Evolutionary conservation across 2,329 filamentous ascomycete genomes (phyloP).

Genomic region (Mycogone perniciosa): DNA sequence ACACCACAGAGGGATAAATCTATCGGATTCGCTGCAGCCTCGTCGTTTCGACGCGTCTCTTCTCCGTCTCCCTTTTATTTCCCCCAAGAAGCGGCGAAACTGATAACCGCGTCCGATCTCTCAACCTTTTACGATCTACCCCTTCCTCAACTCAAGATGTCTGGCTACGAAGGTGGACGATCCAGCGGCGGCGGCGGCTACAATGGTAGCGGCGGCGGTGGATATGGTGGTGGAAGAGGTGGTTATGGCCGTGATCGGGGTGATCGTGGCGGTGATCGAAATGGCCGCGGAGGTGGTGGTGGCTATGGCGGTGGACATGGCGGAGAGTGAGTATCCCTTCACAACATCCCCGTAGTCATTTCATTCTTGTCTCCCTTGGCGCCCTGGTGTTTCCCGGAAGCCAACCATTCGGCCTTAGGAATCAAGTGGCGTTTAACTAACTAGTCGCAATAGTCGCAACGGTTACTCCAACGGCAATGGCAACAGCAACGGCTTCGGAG

Average conservation of each 20-base stretch:
- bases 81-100: not conserved
- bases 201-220: conserved; percentile 26
- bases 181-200: conserved; percentile 29
- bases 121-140: conserved; percentile 3
- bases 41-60: conserved; percentile 4
- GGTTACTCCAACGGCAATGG: conserved; percentile 37
- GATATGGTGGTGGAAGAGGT: conserved; percentile 25
- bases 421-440: conserved; percentile 26
- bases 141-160: conserved; percentile 32
- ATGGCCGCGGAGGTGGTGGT: conserved; percentile 31
- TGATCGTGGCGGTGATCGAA: conserved; percentile 42
- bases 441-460: conserved; percentile 36
- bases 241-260: conserved; percentile 38
- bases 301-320: conserved; percentile 26
- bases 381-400: not conserved
- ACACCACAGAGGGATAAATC: conserved; percentile 3
- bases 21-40: conserved; percentile 1
- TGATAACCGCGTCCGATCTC: conserved; percentile 8
- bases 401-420: too few relatives aligned
- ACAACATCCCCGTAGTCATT: not conserved
- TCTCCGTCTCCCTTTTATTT: conserved; percentile 9
- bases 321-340: conserved; percentile 31
- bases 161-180: conserved; percentile 37
- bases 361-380: not conserved
- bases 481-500: conserved; percentile 26